Base-by-base conservation (phyloP, 495 filamentous ascomycete species). In the Staphylotrichum longicolle region DNA sequence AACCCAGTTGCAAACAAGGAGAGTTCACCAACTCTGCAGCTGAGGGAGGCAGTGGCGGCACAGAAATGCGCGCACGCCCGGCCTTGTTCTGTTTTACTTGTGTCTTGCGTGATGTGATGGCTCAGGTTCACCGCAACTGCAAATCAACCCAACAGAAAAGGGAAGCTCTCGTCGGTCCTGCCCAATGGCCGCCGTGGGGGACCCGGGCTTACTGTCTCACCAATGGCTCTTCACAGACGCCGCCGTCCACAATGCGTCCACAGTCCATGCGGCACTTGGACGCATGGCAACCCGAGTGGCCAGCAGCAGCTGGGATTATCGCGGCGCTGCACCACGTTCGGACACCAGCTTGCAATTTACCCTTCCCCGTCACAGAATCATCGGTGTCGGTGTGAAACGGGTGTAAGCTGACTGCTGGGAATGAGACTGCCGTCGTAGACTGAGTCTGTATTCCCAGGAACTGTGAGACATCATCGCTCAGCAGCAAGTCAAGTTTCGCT, bases 1-100 rank as follows among this genome's bases (percentile, higher is more conserved):
- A 27, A 27, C 20, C 20, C 20, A 27, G 20, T 27, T 12, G 54
- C 41, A 46, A 37, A 46, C 41, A 35, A 27, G 20, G 54, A 6
- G n/a, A n/a, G n/a, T 34, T 54, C 51, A 30, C 50, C 11, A 15
- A 57, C 6, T 46, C 7, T 7, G 50, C 9, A 7, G 52, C 52
- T 54, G 52, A 54, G 37, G 10, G 39, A 44, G 39, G 52, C 52
- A 54, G 39, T 42, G 52, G 52, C 52, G 52, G 52, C 37, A 54
- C 52, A 35, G 37, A 54, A 51, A 51, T 51, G 32, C 49, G 32
- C 49, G 49, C 49, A 51, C 20, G 20, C 20, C 20, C 1, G 20
- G 20, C 20, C 20, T 27, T 27, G 20, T 27, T 27, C 20, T 27
- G 20, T 27, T 27, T 1, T 27, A 27, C 20, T 27, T 1, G 20